Conservation (phyloP, 83 land plant genomes). For the Larix sibirica region DNA sequence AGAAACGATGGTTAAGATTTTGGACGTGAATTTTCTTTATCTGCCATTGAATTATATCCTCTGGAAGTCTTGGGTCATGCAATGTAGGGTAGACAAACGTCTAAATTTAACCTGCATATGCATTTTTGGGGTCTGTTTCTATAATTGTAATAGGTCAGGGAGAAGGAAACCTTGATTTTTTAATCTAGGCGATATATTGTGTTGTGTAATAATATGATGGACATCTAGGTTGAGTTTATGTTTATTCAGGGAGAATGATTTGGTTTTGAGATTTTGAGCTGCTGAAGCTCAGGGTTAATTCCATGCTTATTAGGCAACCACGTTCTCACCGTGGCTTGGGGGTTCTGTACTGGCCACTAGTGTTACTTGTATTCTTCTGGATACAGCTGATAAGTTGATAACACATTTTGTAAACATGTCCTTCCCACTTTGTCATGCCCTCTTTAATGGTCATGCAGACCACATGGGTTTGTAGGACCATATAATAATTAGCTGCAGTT, state of each 20-base stretch:
- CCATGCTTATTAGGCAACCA: no score
- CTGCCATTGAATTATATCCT: not conserved
- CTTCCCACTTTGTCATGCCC: not conserved
- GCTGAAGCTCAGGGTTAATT: no score
- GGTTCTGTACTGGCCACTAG: no score
- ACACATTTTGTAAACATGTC: no score
- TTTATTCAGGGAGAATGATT: no score
- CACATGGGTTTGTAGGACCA: not conserved
- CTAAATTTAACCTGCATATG: not conserved
- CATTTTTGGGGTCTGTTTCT: not conserved
- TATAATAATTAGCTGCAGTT: not conserved
- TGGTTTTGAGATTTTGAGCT: no score
- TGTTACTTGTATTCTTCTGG: not conserved
- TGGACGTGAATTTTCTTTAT: not conserved
- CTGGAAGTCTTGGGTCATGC: not conserved
- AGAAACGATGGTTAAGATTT: no score
- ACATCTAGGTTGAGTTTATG: no score
- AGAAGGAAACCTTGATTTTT: not conserved
- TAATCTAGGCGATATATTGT: no score
- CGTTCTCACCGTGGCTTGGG: no score
- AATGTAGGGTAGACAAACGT: slow-evolving; percentile 1
- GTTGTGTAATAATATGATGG: no score
- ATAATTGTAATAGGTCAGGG: not conserved
- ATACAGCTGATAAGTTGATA: not conserved
- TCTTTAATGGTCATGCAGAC: not conserved